phyloP scores from a whole-genome alignment of 2,329 filamentous ascomycete species.

The Pseudomassariella vexata region DNA sequence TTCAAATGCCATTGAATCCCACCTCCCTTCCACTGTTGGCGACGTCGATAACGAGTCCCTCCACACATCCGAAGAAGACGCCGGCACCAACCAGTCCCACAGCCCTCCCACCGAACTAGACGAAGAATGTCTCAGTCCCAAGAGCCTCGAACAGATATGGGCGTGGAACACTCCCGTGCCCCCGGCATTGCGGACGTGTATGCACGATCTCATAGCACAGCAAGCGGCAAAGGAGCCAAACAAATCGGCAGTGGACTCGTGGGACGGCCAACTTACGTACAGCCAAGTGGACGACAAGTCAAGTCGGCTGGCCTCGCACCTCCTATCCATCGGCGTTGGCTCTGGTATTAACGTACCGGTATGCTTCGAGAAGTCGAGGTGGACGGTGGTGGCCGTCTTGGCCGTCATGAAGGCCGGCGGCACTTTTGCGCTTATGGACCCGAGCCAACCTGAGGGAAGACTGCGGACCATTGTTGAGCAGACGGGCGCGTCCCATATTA shows the following conservation, averaged over 20 bases:
- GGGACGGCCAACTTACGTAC: slow-evolving; percentile 44
- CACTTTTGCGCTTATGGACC: slow-evolving; percentile 40
- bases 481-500: slow-evolving; percentile 29
- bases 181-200: slow-evolving; percentile 32
- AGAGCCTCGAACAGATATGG: slow-evolving; percentile 40
- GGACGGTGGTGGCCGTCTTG: slow-evolving; percentile 38
- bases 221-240: slow-evolving; percentile 29
- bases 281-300: slow-evolving; percentile 36
- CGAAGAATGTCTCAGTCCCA: slow-evolving; percentile 19
- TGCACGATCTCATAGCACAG: slow-evolving; percentile 40
- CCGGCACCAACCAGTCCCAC: not conserved
- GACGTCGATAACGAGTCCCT: slow-evolving; percentile 1
- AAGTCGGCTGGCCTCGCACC: slow-evolving; percentile 32
- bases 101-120: slow-evolving; percentile 21
- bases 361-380: slow-evolving; percentile 45
- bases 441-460: slow-evolving; percentile 38
- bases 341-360: slow-evolving; percentile 39
- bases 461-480: slow-evolving; percentile 39
- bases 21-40: too few relatives aligned
- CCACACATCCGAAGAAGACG: slow-evolving; percentile 1
- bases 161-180: slow-evolving; percentile 38
- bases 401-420: slow-evolving; percentile 44
- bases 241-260: slow-evolving; percentile 40
- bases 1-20: too few relatives aligned
- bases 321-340: slow-evolving; percentile 29